Evolutionary conservation across 106 monocot genomes (phyloP).

Genomic region (Posidonia australis): DNA sequence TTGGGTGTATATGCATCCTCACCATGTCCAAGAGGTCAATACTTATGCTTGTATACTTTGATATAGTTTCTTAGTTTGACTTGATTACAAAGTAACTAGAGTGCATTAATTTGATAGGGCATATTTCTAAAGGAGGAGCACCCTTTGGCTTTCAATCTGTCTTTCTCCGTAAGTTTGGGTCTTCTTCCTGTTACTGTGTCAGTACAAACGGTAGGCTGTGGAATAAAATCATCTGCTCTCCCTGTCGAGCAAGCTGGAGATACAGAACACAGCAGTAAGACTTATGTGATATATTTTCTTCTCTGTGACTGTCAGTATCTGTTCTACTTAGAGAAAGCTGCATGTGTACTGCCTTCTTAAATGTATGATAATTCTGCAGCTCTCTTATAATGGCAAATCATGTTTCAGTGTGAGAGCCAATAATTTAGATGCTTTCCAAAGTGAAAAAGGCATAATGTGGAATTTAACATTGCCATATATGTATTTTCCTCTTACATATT

Average conservation of each 20-base stretch:
- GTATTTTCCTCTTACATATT: too few relatives aligned
- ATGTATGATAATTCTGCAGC: neutral
- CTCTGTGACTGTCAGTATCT: neutral
- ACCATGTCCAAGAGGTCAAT: constrained; percentile 44
- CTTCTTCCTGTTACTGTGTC: constrained; percentile 67
- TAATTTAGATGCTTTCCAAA: too few relatives aligned
- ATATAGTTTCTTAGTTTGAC: neutral
- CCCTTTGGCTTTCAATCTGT: constrained; percentile 63
- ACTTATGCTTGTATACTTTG: neutral
- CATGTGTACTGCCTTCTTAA: neutral
- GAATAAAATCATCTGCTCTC: constrained; percentile 48
- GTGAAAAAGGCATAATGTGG: too few relatives aligned
- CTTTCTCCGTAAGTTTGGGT: constrained; percentile 77
- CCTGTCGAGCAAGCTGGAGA: constrained; percentile 41
- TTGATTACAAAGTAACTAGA: neutral
- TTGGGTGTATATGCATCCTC: constrained; percentile 35
- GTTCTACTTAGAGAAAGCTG: neutral
- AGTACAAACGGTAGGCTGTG: constrained; percentile 70
- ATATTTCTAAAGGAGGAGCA: constrained; percentile 76
- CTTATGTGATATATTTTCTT: constrained; percentile 3
- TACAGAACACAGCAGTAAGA: constrained; percentile 67
- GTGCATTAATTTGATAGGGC: constrained; percentile 35
- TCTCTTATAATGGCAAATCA: neutral
- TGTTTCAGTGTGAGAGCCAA: too few relatives aligned
- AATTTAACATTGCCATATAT: too few relatives aligned